phyloP scores from a whole-genome alignment of 169 alveolate species.

The Cryptosporidium ubiquitum region DNA sequence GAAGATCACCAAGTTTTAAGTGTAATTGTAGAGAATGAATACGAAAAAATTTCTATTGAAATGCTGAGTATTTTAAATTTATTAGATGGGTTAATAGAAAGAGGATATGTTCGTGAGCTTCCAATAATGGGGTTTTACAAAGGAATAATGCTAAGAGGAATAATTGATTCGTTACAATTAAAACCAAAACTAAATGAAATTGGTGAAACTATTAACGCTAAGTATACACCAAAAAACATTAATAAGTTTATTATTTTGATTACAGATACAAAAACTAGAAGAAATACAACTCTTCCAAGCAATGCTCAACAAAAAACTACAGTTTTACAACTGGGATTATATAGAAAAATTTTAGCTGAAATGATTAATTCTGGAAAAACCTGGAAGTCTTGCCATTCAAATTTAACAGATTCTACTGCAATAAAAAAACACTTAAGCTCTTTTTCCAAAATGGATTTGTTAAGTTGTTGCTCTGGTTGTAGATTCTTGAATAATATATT shows the following conservation, averaged over 20 bases:
- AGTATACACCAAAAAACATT: constrained; percentile 7
- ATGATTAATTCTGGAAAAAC: constrained; percentile 41
- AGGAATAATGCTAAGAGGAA: constrained; percentile 56
- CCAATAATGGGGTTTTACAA: constrained; percentile 63
- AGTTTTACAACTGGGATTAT: constrained; percentile 59
- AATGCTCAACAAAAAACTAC: constrained; percentile 63
- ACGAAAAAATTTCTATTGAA: constrained; percentile 32
- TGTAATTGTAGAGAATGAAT: constrained; percentile 50
- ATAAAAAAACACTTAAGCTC: background rate
- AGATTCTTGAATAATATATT: constrained; percentile 11
- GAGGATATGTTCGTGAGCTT: constrained; percentile 66
- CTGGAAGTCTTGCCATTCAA: constrained; percentile 21
- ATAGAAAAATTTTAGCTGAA: constrained; percentile 26
- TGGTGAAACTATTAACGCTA: background rate
- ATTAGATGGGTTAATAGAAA: constrained; percentile 19
- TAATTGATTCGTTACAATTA: constrained; percentile 45
- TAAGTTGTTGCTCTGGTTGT: constrained; percentile 54
- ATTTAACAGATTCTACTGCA: background rate
- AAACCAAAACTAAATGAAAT: constrained; percentile 30
- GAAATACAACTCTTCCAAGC: constrained; percentile 59
- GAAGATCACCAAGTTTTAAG: constrained; percentile 48
- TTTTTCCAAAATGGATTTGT: constrained; percentile 1
- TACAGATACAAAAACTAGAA: constrained; percentile 63
- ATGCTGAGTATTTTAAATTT: constrained; percentile 33
- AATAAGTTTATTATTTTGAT: constrained; percentile 28